Evolutionary conservation across 371 early-diverging fungal genomes (phyloP).

Genomic region (Saksenaea oblongispora): DNA sequence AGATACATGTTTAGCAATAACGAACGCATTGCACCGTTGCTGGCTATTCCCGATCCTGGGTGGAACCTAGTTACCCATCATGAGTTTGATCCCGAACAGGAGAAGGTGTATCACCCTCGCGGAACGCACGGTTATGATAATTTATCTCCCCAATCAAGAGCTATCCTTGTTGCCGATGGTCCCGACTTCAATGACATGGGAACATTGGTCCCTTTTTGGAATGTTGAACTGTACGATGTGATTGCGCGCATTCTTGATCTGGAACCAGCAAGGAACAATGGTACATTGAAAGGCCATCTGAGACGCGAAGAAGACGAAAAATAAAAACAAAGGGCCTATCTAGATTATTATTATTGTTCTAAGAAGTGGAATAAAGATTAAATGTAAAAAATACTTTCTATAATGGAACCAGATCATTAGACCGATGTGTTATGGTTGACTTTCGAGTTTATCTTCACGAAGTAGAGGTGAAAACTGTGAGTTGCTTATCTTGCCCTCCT

Average conservation of each 20-base stretch:
- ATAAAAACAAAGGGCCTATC: neutral
- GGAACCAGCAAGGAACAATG: constrained; percentile 43
- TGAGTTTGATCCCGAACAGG: constrained; percentile 27
- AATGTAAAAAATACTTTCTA: no score
- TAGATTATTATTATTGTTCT: no score
- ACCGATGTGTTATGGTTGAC: no score
- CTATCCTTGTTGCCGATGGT: constrained; percentile 84
- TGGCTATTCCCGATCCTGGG: constrained; percentile 70
- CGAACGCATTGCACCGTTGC: constrained; percentile 72
- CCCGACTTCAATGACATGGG: constrained; percentile 58
- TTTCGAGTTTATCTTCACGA: no score
- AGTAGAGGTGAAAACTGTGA: no score
- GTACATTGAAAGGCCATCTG: constrained; percentile 35
- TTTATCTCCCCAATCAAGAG: constrained; percentile 76
- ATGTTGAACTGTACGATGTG: constrained; percentile 44
- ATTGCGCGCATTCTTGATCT: constrained; percentile 41
- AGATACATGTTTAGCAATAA: constrained; percentile 62
- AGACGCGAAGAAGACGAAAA: neutral
- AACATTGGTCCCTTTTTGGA: constrained; percentile 36
- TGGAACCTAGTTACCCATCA: constrained; percentile 57
- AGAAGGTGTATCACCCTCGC: constrained; percentile 28
- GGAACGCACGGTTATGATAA: constrained; percentile 93
- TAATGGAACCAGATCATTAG: no score
- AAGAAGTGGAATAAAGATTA: no score
- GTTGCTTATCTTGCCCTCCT: no score